Base-by-base conservation (phyloP, 805 yeast species). In the Yamadazyma akitaensis region DNA sequence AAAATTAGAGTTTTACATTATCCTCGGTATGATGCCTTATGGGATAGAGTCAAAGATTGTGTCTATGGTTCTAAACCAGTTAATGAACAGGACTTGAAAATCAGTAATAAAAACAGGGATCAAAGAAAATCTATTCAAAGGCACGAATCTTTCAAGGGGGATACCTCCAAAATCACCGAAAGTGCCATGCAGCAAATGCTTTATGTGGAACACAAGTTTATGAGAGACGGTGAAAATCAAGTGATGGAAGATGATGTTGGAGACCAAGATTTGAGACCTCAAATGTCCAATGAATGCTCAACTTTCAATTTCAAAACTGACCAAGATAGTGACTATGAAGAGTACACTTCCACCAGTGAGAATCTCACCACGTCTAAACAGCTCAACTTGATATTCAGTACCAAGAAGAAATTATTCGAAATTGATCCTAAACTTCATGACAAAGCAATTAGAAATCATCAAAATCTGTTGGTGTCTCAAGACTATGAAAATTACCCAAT, bases 121-220 rank as follows among this genome's bases (percentile, higher is more conserved):
- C 53, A 59, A 48, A 56, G 74, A 35, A 49, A 44, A 28, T 51
- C 53, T 2, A 51, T 67, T 21, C 50, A 60, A 2, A 55, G 57
- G 16, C 68, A 65, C 34, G 71, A 68, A 45, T 61, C 71, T 9
- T 67, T 70, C 53, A 70, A 66, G 49, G 73, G 73, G 3, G 75
- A 69, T 49, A 68, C 76, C 1, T 70, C 76, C 0, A 56, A 61
- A 17, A 45, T 71, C 25, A 60, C 75, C 2, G 66, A 62, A 50
- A 59, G 58, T 33, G 60, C 73, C 13, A 58, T 71, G 63, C 72
- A 69, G 35, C 56, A 59, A 35, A 56, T 70, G 47, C 58, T 71
- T 58, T 67, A 65, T 44, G 72, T 67, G 0, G 72, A 67, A 38
- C 68, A 65, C 21, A 51, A 57, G 39, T 55, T 59, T n/a, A 54